Percentiles rank a stretch among this genome's conserved stretches.
These are phyloP conservation scores for Colletotrichum horii DNA, from an alignment of 2,329 filamentous ascomycete species.

Conservation along the genomic window DNA sequence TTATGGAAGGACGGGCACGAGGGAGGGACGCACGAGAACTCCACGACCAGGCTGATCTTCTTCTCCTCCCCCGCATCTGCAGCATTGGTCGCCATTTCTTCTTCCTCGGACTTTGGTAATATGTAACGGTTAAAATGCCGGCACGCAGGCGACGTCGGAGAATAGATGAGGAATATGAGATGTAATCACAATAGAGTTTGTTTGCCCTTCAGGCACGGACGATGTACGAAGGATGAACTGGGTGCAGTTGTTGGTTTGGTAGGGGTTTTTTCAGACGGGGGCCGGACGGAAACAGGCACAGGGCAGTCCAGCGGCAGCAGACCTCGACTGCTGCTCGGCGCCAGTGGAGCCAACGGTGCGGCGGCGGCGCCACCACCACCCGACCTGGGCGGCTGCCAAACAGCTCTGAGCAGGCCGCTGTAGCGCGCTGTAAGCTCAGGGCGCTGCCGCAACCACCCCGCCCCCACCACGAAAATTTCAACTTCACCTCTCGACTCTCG, in stretches of 20 bases:
- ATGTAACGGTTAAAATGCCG: neutral
- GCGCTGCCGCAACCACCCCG: neutral
- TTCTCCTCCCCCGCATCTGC: slow-evolving; percentile 22
- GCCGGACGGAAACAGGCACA: neutral
- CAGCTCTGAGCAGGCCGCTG: neutral
- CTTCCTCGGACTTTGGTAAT: neutral
- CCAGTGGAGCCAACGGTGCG: slow-evolving; percentile 15
- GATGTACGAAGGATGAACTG: neutral
- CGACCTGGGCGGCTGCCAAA: neutral
- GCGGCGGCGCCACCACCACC: neutral
- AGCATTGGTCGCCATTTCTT: slow-evolving; percentile 13
- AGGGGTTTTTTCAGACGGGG: neutral
- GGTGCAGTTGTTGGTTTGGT: neutral
- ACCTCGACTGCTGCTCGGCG: neutral
- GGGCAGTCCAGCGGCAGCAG: neutral
- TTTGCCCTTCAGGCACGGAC: slow-evolving; percentile 2
- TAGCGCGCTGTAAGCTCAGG: slow-evolving; percentile 16
- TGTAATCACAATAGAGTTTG: slow-evolving; percentile 15
- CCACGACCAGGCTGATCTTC: slow-evolving; percentile 67
- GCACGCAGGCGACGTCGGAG: slow-evolving; percentile 5
- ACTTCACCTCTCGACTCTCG: slow-evolving; percentile 15
- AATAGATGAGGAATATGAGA: slow-evolving; percentile 17
- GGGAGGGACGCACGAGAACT: slow-evolving; percentile 63
- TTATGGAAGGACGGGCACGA: neutral
- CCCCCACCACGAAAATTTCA: slow-evolving; percentile 22